Percentiles rank a stretch among this genome's conserved stretches.
phyloP scores from a whole-genome alignment of 164 flowering plant genomes.

The grape (Vitis vinifera) region DNA sequence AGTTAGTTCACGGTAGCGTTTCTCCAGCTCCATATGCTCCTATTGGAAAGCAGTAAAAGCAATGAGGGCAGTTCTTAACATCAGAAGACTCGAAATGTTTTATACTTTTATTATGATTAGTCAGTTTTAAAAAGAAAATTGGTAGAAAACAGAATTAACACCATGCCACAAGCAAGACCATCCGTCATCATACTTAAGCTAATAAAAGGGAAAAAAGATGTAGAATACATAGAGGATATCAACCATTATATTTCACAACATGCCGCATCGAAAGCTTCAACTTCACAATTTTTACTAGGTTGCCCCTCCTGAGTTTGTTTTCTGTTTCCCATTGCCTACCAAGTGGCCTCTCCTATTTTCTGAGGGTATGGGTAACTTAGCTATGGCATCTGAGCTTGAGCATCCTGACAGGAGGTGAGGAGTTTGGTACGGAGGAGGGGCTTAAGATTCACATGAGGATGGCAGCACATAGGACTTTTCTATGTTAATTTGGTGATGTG shows the following conservation, averaged over 20 bases:
- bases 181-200: not conserved
- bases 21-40: constrained; percentile 99
- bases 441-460: too few species aligned
- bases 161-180: not conserved
- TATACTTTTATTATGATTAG: not conserved
- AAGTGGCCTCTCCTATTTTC: not conserved
- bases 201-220: not conserved
- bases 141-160: not conserved
- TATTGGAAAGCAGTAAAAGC: constrained; percentile 25
- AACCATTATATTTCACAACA: not conserved
- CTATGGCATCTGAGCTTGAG: not conserved
- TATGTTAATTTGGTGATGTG: too few species aligned
- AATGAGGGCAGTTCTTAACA: constrained; percentile 7
- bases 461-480: too few species aligned
- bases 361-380: not conserved
- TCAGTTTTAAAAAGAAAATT: not conserved
- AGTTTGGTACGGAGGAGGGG: too few species aligned
- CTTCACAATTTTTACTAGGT: not conserved
- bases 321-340: not conserved
- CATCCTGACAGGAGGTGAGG: not conserved
- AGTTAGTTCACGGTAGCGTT: constrained; percentile 93
- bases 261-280: not conserved
- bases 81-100: not conserved
- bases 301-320: not conserved
- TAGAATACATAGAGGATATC: not conserved